Evolutionary conservation across 1,284 basidiomycete species (phyloP), one percentile per base, ranked within the genome.

Genomic region (Ganoderma lingzhi): DNA sequence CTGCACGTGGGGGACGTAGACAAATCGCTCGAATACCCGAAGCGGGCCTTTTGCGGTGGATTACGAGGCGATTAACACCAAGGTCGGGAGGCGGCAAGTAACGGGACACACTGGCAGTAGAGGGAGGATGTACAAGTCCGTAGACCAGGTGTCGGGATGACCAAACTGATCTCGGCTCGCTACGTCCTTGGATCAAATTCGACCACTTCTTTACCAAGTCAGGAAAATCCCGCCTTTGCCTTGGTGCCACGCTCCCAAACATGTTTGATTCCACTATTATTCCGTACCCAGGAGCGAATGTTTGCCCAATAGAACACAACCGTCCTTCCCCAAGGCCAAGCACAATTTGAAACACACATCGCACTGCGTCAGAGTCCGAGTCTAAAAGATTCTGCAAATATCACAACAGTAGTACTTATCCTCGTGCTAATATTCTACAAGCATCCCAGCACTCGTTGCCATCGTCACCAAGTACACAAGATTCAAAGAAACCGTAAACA

Each of bases 401-500:
- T 67, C 45, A 66, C 58, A 65, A 68, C 68, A 71, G 62, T 65
- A 66, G 56, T 23, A 23, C 23, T 62, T 69, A 64, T 71, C 67
- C 59, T 71, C 71, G 67, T 64, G 70, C 64, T 73, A 68, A 62
- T 69, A 68, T 63, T 70, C 66, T 75, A 75, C 64, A 66, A 60
- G 65, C 67, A 70, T 71, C 68, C 73, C 65, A 70, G 67, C 65
- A 70, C 68, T 75, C 73, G 64, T 70, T 63, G 67, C 67, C 67
- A 67, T 67, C 73, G 62, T 71, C 70, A 66, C 65, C 66, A 69
- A 59, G 63, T 73, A 73, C 68, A 74, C 56, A 69, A 67, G 56
- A 32, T 62, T 67, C 62, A 58, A 53, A 73, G 58, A 73, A 73
- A 70, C 70, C 73, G 73, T 76, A 71, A 76, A 68, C 65, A 71